Conservation (phyloP, 2,329 filamentous ascomycete species). For the Paradendryphiella salina region DNA sequence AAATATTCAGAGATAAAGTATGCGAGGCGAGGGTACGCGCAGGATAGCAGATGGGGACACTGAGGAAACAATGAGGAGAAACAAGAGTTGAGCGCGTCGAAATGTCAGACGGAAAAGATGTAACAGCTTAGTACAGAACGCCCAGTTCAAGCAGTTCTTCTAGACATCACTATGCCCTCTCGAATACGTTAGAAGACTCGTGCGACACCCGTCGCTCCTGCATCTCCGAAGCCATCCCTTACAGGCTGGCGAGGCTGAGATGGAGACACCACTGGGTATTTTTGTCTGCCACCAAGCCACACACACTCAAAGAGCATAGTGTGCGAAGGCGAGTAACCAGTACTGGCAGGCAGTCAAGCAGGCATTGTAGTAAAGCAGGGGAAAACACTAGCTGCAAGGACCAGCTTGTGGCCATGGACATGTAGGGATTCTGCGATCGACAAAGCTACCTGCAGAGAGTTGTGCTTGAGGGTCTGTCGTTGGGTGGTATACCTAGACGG, state of each 20-base stretch:
- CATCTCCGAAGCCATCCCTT: slow-evolving; percentile 1
- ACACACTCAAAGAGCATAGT: slow-evolving; percentile 6
- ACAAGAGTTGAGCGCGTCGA: slow-evolving; percentile 6
- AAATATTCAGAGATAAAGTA: not conserved
- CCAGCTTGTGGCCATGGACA: slow-evolving; percentile 1
- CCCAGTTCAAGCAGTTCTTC: slow-evolving; percentile 10
- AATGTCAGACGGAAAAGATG: slow-evolving; percentile 6
- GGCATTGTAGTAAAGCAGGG: slow-evolving; percentile 19
- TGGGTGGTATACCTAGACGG: not conserved
- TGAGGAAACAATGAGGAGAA: not conserved
- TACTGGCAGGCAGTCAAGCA: slow-evolving; percentile 16
- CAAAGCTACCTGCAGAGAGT: not conserved
- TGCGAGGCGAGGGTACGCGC: not conserved
- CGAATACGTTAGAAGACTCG: slow-evolving; percentile 1
- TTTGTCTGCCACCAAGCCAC: slow-evolving; percentile 15
- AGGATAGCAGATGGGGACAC: not conserved
- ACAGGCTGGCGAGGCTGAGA: slow-evolving; percentile 5
- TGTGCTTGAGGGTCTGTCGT: not conserved
- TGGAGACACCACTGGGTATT: slow-evolving; percentile 19
- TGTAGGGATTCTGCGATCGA: slow-evolving; percentile 1
- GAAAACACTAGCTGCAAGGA: slow-evolving; percentile 12
- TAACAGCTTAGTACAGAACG: not conserved
- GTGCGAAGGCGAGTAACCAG: slow-evolving; percentile 15
- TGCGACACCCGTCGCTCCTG: not conserved
- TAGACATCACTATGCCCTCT: slow-evolving; percentile 6